phyloP scores from a whole-genome alignment of 2,329 filamentous ascomycete species.

The Didymella arachidicola region DNA sequence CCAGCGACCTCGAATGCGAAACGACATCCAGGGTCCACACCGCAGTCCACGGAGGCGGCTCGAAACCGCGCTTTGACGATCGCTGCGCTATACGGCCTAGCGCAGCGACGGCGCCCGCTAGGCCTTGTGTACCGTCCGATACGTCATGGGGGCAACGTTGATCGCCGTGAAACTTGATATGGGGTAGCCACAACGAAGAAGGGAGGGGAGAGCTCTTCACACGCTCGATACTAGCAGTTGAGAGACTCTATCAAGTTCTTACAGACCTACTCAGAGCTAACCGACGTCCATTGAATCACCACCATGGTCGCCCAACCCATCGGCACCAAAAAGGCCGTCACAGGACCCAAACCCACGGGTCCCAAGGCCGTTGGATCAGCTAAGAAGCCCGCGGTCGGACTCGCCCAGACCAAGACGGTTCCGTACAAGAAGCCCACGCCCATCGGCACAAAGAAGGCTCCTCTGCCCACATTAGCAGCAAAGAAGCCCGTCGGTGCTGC shows the following conservation, averaged over 20 bases:
- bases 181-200: constrained; percentile 12
- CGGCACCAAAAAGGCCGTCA: constrained; percentile 36
- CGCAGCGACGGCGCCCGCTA: constrained; percentile 18
- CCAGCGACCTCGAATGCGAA: constrained; percentile 27
- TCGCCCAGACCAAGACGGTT: constrained; percentile 24
- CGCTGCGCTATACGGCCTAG: constrained; percentile 31
- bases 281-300: background rate
- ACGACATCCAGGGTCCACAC: constrained; percentile 32
- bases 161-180: constrained; percentile 23
- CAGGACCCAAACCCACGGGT: constrained; percentile 21
- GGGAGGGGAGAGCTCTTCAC: background rate
- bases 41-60: constrained; percentile 11
- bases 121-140: constrained; percentile 17
- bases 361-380: constrained; percentile 28
- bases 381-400: constrained; percentile 23
- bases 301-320: constrained; percentile 39
- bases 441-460: constrained; percentile 24
- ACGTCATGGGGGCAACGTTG: constrained; percentile 30
- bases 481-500: constrained; percentile 18
- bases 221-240: background rate
- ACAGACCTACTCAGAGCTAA: background rate
- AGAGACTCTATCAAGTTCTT: background rate
- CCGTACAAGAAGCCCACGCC: constrained; percentile 30
- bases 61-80: background rate
- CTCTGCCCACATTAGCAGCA: constrained; percentile 5